Base-by-base conservation (phyloP, 805 yeast genomes). In the Metschnikowia lunata region DNA sequence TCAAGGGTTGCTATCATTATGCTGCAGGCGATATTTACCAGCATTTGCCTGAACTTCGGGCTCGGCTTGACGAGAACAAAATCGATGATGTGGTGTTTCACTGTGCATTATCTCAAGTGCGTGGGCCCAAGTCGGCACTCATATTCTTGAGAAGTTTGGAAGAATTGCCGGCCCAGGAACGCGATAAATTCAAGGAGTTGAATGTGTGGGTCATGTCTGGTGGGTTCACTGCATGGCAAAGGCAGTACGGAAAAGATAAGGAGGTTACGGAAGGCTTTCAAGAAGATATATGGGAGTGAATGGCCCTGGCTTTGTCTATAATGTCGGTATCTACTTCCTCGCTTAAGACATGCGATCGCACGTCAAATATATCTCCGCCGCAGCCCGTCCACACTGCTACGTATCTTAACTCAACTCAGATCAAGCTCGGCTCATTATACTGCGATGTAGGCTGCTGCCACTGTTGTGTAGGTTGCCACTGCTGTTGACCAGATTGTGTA, bases 51-150 rank as follows among this genome's bases (percentile, higher is more conserved):
- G 68, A 66, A 7, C 69, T 76, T 33, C 54, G 65, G 15, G 52
- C 58, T n/a, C 51, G 63, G 34, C 58, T 74, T 10, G 36, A 51
- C 14, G 61, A 61, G 30, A 58, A 63, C 9, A 60, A 62, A 4
- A 58, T 63, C 7, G 66, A 72, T 35, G 80, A 76, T 42, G 78
- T 88, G 0, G 84, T 93, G 0, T 93, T 91, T 66, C 97, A 93
- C 61, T 91, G 99, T 63, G 89, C 90, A 27, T 71, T 86, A 28
- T 83, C 95, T 3, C 98, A 93, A 63, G 95, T 84, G 47, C 71
- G 99, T 41, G 98, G 98, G 0, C 98, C 98, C 0, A 71, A 86
- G 4, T 78, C 96, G 4, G 89, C 97, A 0, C 66, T 82, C 63
- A 71, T 69, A 54, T 84, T 85, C 55, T 57, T 73, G 50, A 63